Evolutionary conservation across 2,329 filamentous ascomycete genomes (phyloP).

Genomic region (Penicillium brevicompactum): DNA sequence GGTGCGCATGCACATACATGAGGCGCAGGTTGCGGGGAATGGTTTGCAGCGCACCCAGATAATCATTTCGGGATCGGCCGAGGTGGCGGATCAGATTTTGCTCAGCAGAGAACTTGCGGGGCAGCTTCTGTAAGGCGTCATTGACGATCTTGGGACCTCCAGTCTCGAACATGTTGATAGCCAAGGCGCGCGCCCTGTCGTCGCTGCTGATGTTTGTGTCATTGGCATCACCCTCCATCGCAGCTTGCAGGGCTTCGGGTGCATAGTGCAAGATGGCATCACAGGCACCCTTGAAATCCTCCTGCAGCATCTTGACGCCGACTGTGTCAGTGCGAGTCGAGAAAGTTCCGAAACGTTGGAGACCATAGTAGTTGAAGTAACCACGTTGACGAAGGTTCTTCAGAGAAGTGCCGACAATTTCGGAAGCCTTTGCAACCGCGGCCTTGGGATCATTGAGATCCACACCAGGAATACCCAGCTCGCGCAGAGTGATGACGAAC

Average conservation of each 20-base stretch:
- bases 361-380: conserved; percentile 96
- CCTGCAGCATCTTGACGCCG: conserved; percentile 79
- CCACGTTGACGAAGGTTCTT: conserved; percentile 70
- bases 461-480: conserved; percentile 66
- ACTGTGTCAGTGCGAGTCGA: conserved; percentile 81
- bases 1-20: conserved; percentile 98
- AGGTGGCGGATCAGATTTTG: conserved; percentile 77
- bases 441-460: conserved; percentile 49
- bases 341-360: conserved; percentile 95
- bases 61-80: conserved; percentile 63
- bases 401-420: conserved; percentile 59
- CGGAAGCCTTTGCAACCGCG: conserved; percentile 44
- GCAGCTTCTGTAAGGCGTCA: conserved; percentile 68
- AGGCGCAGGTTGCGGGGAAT: conserved; percentile 81
- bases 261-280: conserved; percentile 75
- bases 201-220: conserved; percentile 65
- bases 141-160: conserved; percentile 55
- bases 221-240: conserved; percentile 48
- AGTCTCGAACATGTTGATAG: conserved; percentile 72
- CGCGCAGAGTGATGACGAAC: conserved; percentile 87
- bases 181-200: conserved; percentile 76
- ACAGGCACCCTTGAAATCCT: conserved; percentile 78
- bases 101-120: conserved; percentile 81
- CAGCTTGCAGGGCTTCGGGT: conserved; percentile 60
- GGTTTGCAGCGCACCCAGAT: conserved; percentile 74